Percentiles rank a stretch among this genome's conserved stretches.
These are phyloP conservation scores for Trichoderma harzianum DNA, from an alignment of 2,329 filamentous ascomycete species.

Conservation along the genomic window DNA sequence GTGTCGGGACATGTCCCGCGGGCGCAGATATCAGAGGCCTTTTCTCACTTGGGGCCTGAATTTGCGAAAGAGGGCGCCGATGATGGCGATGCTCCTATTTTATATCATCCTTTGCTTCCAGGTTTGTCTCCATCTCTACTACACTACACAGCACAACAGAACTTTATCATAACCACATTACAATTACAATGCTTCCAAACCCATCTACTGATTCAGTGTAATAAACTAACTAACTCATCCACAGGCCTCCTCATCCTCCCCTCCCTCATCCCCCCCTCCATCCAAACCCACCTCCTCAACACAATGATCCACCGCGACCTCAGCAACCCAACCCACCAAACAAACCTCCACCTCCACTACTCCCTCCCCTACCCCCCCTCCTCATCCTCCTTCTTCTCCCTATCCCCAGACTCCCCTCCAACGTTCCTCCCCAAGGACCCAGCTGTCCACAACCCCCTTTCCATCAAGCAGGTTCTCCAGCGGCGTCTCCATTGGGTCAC, in stretches of 20 bases:
- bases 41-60: slow-evolving; percentile 39
- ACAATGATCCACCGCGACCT: slow-evolving; percentile 76
- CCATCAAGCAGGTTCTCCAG: slow-evolving; percentile 65
- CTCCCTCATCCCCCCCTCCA: slow-evolving; percentile 62
- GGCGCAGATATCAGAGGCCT: slow-evolving; percentile 42
- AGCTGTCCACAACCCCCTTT: slow-evolving; percentile 69
- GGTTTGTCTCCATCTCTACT: slow-evolving; percentile 46
- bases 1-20: slow-evolving; percentile 42
- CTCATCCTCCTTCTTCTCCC: slow-evolving; percentile 58
- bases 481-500: slow-evolving; percentile 91
- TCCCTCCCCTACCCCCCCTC: slow-evolving; percentile 56
- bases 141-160: not conserved
- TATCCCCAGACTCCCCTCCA: slow-evolving; percentile 48
- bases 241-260: slow-evolving; percentile 78
- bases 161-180: too few relatives aligned
- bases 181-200: too few relatives aligned
- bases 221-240: not conserved
- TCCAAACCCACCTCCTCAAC: slow-evolving; percentile 69
- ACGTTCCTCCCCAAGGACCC: slow-evolving; percentile 67
- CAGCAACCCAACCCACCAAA: slow-evolving; percentile 69
- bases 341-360: slow-evolving; percentile 87
- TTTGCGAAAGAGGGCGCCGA: slow-evolving; percentile 27
- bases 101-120: slow-evolving; percentile 64
- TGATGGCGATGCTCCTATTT: slow-evolving; percentile 46
- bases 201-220: too few relatives aligned